Evolutionary conservation across 225 moss, liverwort and hornwort species (phyloP), one percentile per base, ranked within the genome.

Genomic region (Polytrichum formosum): DNA sequence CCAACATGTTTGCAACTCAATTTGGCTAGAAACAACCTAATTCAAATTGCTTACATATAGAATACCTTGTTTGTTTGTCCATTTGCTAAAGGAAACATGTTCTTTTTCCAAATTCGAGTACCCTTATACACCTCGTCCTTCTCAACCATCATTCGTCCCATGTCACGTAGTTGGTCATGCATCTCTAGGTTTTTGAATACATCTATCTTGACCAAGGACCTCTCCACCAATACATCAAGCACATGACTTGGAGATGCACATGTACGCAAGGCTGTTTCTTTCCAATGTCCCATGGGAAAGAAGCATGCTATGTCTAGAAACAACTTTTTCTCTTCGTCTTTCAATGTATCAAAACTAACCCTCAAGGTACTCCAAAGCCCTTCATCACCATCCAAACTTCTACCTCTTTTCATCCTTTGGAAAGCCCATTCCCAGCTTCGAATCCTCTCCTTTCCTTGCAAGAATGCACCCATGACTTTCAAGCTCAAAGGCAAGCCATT

Each of bases 401-500:
- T 65, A 1, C 28, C 65, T 18, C n/a, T 65, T 65, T 65, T 65
- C 19, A 65, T 29, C 26, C 65, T 65, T 65, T 35, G 65, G 5
- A 65, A 65, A 28, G 65, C 65, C 8, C 17, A 1, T 26, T 65
- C 65, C 65, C 33, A 65, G 18, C 28, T 9, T 33, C 20, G 65
- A 28, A 65, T 5, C 28, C 26, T 29, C 65, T 65, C 4, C 5
- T 29, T 21, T 21, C 31, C 65, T 18, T n/a, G 17, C 29, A 65
- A 65, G 21, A 29, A 65, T 19, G 18, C 16, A 21, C 29, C 33
- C 31, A 65, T 65, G 26, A 65, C 65, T 8, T 65, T 65, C 65
- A 65, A 65, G 20, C 65, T 65, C 5, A 35, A 65, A 29, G 65
- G 65, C 28, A 65, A 31, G 65, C 65, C 28, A 0, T 31, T 26